Evolutionary conservation across 2,329 filamentous ascomycete species (phyloP), one percentile per base, ranked within the genome.

Genomic region (Beauveria bassiana): DNA sequence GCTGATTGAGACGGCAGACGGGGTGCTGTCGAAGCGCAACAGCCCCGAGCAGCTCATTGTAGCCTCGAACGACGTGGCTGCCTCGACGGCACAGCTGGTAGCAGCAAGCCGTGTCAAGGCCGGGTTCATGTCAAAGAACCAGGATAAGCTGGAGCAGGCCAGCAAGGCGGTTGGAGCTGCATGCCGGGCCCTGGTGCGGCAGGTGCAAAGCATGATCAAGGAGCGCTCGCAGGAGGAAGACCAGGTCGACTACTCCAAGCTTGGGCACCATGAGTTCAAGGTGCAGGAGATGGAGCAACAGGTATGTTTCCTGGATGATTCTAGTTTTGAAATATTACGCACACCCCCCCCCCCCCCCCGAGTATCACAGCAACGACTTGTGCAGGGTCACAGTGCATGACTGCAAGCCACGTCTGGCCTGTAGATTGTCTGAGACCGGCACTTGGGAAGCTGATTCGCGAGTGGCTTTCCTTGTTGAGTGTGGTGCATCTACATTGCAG

Each of bases 231-330:
- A 84, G 67, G 91, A 91, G 64, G 91, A 93, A 42, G 92, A 96
- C 60, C 80, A 84, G 56, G 86, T 96, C 24, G 95, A 99, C 74
- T 99, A 98, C 75, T 81, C 83, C 49, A 90, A 92, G 78, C 79
- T 99, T 52, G 93, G 90, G 64, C 86, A 89, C 38, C 93, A 97
- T 75, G 95, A 99, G 78, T 98, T 99, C 81, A 99, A 99, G 83
- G 92, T 97, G 57, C 85, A 89, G 69, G 93, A 99, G 79, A 99
- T 99, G 95, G 95, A 99, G 79, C 95, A 99, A 73, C 95, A 99
- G 90, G 93, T 96, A 64, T 1, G 20, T 53, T 31, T 61, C 28
- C 43, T 26, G 38, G 42, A 34, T 34, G 54, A 22, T 42, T 49
- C 28, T 54, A 42, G 24, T 38, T 38, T 5, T 54, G 24, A 10